phyloP scores from a whole-genome alignment of 345 rosid species.

The Populus tremula region DNA sequence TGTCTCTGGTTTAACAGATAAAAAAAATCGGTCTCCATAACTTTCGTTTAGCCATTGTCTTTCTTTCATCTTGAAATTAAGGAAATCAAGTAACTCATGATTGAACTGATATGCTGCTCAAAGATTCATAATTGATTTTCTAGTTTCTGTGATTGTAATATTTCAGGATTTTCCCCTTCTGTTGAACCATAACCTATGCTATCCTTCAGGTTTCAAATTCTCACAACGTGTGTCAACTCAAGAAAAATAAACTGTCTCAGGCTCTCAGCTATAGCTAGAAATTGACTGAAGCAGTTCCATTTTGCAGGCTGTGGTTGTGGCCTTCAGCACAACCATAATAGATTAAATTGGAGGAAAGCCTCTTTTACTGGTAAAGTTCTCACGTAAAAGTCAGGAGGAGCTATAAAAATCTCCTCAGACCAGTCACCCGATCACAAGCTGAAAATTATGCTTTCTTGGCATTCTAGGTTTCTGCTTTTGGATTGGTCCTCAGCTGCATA shows the following conservation, averaged over 20 bases:
- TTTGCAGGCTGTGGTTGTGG: constrained; percentile 12
- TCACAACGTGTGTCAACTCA: background rate
- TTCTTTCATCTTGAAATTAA: background rate
- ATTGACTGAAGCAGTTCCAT: background rate
- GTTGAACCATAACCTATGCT: constrained; percentile 72
- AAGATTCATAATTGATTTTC: background rate
- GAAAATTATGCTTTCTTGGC: no score
- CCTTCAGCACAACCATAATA: constrained; percentile 2
- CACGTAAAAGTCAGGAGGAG: no score
- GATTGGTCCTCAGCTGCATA: constrained; percentile 15
- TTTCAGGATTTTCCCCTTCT: constrained; percentile 67
- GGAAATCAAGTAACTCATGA: background rate
- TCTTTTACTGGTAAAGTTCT: constrained; percentile 22
- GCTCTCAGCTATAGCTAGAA: background rate
- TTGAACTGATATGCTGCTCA: background rate
- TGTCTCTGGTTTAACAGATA: no score
- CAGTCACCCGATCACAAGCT: background rate
- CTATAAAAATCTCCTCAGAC: no score
- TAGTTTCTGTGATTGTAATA: background rate
- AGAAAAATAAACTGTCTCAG: constrained; percentile 7
- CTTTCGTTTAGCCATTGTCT: background rate
- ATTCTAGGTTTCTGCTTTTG: constrained; percentile 1
- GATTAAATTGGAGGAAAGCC: constrained; percentile 31
- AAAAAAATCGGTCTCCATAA: background rate
- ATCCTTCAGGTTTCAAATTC: constrained; percentile 63